phyloP scores from a whole-genome alignment of 2,329 filamentous ascomycete genomes.

The Aspergillus sp. region DNA sequence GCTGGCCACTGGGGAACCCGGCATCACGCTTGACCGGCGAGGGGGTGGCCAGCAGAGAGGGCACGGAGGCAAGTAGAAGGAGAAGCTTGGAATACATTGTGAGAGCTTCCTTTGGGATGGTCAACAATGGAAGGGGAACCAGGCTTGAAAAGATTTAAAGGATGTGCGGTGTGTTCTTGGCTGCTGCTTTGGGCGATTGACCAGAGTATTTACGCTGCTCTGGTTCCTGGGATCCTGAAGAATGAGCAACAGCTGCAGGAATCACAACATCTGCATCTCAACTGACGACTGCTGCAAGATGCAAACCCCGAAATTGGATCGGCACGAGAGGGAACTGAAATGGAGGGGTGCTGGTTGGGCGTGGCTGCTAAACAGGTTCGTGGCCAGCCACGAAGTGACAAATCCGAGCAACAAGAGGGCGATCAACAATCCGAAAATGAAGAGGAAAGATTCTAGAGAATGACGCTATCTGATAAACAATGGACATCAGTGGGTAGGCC shows the following conservation, averaged over 20 bases:
- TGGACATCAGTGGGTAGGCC: no score
- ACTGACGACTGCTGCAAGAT: background rate
- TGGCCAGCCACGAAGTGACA: background rate
- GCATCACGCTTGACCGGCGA: constrained; percentile 18
- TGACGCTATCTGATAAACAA: background rate
- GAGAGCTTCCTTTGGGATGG: background rate
- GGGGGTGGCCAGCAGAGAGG: constrained; percentile 15
- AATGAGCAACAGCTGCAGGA: background rate
- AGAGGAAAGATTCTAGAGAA: background rate
- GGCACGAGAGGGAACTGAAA: background rate
- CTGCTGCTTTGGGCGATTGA: background rate
- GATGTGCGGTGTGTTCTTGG: background rate
- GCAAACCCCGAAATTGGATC: constrained; percentile 6
- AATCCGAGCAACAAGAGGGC: background rate
- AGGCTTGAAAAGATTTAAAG: background rate
- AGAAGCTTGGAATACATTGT: constrained; percentile 19
- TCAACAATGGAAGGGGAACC: background rate
- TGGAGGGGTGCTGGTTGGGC: background rate
- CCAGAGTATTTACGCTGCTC: background rate
- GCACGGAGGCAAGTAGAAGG: constrained; percentile 17
- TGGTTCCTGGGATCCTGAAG: background rate
- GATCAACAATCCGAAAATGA: background rate
- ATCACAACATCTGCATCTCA: constrained; percentile 1
- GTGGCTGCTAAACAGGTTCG: background rate
- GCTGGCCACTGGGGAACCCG: constrained; percentile 54